Evolutionary conservation across 176 grass and related monocot species (phyloP), one percentile per base, ranked within the genome.

Genomic region (Oryza meridionalis): DNA sequence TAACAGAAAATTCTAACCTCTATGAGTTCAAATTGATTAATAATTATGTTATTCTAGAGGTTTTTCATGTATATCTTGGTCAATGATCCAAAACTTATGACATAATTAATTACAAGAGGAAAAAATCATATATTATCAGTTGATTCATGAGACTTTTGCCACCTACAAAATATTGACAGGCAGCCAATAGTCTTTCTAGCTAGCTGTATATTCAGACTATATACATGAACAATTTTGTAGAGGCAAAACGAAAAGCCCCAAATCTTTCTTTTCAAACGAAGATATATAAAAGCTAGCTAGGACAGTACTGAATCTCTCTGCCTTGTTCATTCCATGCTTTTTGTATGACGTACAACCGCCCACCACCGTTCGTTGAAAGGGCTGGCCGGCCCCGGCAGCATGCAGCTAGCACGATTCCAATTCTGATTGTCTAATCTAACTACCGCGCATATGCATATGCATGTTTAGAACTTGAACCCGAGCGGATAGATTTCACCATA

Each of bases 291-390:
- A 35, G 33, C 33, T 35, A 38, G 38, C 38, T 40, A 51, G 38
- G 27, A 29, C 55, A 49, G 42, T n/a, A n/a, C 53, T 19, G 5
- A 17, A 55, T 55, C 9, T 24, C 21, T 15, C 12, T 49, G 67
- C 43, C 22, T 16, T 80, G 43, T 16, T 74, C 70, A 44, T 80
- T 80, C 59, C 44, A 55, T 19, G 44, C 14, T 72, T 85, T 77
- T 61, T 19, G 6, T 31, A 67, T 53, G 42, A 15, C 42, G 42
- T 47, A 44, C 44, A 14, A 14, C 42, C 42, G 43, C 24, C 53
- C 16, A 65, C 53, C 69, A 45, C 51, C 16, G 15, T 73, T 46
- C 21, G 59, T 46, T 64, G 65, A 62, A 70, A 42, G 7, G 40
- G 59, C 7, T 31, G 29, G 29, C 29, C 29, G 29, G 29, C 29